phyloP scores from a whole-genome alignment of 2,329 filamentous ascomycete genomes.

The Dactylellina cionopaga region DNA sequence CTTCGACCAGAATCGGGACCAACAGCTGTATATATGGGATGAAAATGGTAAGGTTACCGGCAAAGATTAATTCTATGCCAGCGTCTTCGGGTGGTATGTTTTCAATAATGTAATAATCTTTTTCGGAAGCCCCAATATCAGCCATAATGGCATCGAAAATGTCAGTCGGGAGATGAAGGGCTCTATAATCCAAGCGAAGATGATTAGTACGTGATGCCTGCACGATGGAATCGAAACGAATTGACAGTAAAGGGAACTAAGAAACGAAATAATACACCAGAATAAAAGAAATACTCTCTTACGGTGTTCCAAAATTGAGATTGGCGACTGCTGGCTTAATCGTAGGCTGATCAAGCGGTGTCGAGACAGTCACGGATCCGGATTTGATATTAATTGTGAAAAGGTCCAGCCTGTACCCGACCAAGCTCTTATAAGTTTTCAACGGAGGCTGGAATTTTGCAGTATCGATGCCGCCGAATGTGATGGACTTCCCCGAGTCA shows the following conservation, averaged over 20 bases:
- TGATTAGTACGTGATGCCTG: too few species aligned
- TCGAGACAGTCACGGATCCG: not conserved
- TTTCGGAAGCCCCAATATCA: not conserved
- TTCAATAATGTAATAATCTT: not conserved
- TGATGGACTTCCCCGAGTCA: constrained; percentile 20
- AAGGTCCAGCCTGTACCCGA: not conserved
- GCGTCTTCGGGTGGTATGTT: not conserved
- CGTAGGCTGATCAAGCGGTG: not conserved
- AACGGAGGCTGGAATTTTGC: constrained; percentile 14
- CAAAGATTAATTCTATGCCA: not conserved
- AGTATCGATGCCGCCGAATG: constrained; percentile 21
- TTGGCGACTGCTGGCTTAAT: not conserved
- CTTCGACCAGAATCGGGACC: too few species aligned
- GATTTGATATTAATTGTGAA: not conserved
- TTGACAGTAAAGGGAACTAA: not conserved
- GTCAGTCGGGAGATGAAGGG: too few species aligned
- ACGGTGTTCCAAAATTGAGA: too few species aligned
- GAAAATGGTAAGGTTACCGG: not conserved
- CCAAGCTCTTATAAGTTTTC: not conserved
- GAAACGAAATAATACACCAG: too few species aligned
- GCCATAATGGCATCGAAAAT: not conserved
- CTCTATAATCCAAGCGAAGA: too few species aligned
- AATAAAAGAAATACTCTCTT: too few species aligned
- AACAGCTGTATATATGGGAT: not conserved
- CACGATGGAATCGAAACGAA: not conserved